Conservation (phyloP, 1,139 yeast species). For the Diutina catenulata region DNA sequence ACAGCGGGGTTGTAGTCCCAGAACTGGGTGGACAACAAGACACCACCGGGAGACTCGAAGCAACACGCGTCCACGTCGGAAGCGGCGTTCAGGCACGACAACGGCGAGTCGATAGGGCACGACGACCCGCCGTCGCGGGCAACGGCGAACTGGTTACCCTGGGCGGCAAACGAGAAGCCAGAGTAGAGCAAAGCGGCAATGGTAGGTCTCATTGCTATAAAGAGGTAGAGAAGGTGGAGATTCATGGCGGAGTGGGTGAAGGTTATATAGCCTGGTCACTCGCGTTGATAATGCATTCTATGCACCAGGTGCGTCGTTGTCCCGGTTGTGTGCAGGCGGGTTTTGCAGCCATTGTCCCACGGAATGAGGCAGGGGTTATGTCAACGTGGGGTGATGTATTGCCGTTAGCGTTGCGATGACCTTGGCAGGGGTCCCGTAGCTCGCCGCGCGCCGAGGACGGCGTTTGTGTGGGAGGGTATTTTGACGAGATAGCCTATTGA, state of each 20-base stretch:
- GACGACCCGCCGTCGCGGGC: background rate
- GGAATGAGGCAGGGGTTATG: too few relatives aligned
- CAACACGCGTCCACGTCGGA: slow-evolving; percentile 46
- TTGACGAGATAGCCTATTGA: too few relatives aligned
- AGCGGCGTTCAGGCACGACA: background rate
- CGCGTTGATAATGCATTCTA: too few relatives aligned
- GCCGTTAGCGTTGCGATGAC: too few relatives aligned
- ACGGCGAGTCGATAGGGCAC: slow-evolving; percentile 2
- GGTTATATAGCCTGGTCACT: too few relatives aligned
- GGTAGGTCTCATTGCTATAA: background rate
- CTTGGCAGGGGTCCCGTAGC: too few relatives aligned
- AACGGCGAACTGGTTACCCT: background rate
- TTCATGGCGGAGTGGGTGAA: background rate
- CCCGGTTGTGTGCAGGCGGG: too few relatives aligned
- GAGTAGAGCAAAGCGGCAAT: background rate
- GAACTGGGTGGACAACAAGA: slow-evolving; percentile 77
- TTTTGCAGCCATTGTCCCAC: too few relatives aligned
- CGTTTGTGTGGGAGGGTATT: too few relatives aligned
- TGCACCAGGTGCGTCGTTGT: too few relatives aligned
- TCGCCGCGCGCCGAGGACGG: too few relatives aligned
- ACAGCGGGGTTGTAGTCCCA: slow-evolving; percentile 82
- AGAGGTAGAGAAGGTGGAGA: background rate
- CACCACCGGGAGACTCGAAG: slow-evolving; percentile 82
- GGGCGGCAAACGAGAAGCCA: background rate
- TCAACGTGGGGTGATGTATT: too few relatives aligned